phyloP scores from a whole-genome alignment of 306 rosid genomes.

The Trifolium pratense region DNA sequence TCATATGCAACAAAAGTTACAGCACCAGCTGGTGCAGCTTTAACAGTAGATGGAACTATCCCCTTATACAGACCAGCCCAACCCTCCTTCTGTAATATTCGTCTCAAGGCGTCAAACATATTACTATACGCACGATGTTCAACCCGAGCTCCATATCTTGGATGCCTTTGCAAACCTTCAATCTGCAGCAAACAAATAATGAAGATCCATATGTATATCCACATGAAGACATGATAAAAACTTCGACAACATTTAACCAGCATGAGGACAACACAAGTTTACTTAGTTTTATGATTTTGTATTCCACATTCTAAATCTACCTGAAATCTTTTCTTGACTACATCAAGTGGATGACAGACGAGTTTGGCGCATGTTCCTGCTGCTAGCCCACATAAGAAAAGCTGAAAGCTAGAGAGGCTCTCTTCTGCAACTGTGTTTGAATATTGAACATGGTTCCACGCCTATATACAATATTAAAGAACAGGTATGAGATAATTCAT shows the following conservation, averaged over 20 bases:
- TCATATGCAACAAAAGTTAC: constrained; percentile 94
- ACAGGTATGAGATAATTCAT: constrained; percentile 21
- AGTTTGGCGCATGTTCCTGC: constrained; percentile 97
- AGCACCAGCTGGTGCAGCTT: constrained; percentile 93
- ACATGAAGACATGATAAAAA: constrained; percentile 9
- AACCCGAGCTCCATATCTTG: constrained; percentile 83
- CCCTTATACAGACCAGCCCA: constrained; percentile 93
- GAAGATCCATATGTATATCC: constrained; percentile 19
- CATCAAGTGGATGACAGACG: constrained; percentile 97
- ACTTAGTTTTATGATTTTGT: neutral
- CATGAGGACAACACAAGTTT: neutral
- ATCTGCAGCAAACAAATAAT: constrained; percentile 53
- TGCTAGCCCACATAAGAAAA: constrained; percentile 82
- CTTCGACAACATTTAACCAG: constrained; percentile 23
- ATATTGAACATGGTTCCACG: constrained; percentile 61
- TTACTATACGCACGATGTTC: constrained; percentile 78
- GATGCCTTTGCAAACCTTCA: constrained; percentile 92
- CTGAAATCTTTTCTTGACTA: constrained; percentile 98
- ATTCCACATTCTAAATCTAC: constrained; percentile 43
- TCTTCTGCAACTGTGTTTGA: constrained; percentile 50
- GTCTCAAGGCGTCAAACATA: constrained; percentile 74
- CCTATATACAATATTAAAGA: constrained; percentile 46
- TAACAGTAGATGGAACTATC: constrained; percentile 79
- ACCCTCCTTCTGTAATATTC: constrained; percentile 71
- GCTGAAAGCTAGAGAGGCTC: constrained; percentile 77